These are phyloP conservation scores for Pseudocercospora vitis DNA, from an alignment of 2,329 filamentous ascomycete genomes.

Conservation along the genomic window DNA sequence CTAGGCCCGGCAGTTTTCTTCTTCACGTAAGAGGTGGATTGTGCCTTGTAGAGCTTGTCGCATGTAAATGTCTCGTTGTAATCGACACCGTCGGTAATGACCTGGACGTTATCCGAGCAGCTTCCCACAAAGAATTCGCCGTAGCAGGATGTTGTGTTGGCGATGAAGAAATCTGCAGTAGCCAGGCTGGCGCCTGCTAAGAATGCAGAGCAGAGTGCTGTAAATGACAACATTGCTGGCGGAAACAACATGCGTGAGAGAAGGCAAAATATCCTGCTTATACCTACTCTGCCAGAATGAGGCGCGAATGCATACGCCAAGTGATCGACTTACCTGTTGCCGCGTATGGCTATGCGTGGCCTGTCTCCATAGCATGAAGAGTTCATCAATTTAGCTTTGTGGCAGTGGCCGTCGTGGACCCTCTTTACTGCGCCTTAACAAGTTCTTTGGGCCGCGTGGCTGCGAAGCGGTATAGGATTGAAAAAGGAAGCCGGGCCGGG, in stretches of 20 bases:
- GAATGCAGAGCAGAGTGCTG: too few relatives aligned
- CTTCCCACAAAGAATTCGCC: constrained; percentile 17
- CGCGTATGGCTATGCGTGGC: background rate
- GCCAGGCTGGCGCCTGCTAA: too few relatives aligned
- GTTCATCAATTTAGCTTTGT: background rate
- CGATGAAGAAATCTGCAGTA: constrained; percentile 20
- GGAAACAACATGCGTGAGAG: too few relatives aligned
- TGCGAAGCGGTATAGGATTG: background rate
- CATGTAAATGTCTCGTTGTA: constrained; percentile 18
- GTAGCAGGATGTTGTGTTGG: constrained; percentile 21
- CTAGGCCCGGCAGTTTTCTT: constrained; percentile 8
- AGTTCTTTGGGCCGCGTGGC: background rate
- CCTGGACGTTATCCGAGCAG: constrained; percentile 15
- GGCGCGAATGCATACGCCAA: background rate
- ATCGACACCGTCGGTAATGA: constrained; percentile 15
- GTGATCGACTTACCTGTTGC: constrained; percentile 2
- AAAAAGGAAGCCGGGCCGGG: background rate
- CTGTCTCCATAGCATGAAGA: background rate
- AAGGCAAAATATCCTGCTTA: background rate
- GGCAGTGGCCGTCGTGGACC: background rate
- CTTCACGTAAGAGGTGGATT: constrained; percentile 13
- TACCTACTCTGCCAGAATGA: background rate
- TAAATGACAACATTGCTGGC: too few relatives aligned
- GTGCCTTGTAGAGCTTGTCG: constrained; percentile 9
- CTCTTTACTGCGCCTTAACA: background rate